Base-by-base conservation (phyloP, 129 eudicot species). In the Escallonia herrerae region DNA sequence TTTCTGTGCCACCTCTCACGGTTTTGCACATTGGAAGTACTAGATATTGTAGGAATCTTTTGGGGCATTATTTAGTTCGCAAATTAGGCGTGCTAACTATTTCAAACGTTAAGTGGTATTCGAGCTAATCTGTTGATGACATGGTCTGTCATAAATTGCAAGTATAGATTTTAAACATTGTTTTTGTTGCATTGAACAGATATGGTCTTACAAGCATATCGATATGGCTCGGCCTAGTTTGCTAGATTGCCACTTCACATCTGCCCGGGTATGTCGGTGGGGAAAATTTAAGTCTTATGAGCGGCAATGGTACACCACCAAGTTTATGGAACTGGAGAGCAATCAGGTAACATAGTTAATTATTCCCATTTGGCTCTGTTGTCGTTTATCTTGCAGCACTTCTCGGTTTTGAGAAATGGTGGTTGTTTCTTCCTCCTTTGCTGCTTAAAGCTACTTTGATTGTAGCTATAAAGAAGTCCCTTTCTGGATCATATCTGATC, bases 201-300 rank as follows among this genome's bases (percentile, higher is more conserved):
- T 86, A 65, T 83, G 95, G 89, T 80, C 76, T 59, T 83, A 86
- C 43, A 89, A 86, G 72, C 89, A 86, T 65, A 69, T 86, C n/a
- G 58, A 77, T 49, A 74, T 71, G 46, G 89, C 78, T 73, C 80
- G 86, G 47, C 89, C 95, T 56, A 69, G 54, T 58, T 60, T 75
- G 46, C 62, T 83, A 5, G 59, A 70, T 72, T 13, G 51, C 52
- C 60, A 62, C 14, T 53, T 64, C 44, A 65, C 48, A 14, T 80
- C 83, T 62, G 89, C 95, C 44, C 95, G 86, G 57, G 76, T 67
- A 43, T 74, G 89, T 55, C 80, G 82, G 37, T 86, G 95, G 95
- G 86, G 77, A 54, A 83, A 76, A 64, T 72, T 70, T 37, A 81
- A 62, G 50, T 81, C 76, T 8, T 65, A 49, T 39, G 46, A 58